Evolutionary conservation across 2,329 filamentous ascomycete species (phyloP).

Genomic region (Exophiala sp.): DNA sequence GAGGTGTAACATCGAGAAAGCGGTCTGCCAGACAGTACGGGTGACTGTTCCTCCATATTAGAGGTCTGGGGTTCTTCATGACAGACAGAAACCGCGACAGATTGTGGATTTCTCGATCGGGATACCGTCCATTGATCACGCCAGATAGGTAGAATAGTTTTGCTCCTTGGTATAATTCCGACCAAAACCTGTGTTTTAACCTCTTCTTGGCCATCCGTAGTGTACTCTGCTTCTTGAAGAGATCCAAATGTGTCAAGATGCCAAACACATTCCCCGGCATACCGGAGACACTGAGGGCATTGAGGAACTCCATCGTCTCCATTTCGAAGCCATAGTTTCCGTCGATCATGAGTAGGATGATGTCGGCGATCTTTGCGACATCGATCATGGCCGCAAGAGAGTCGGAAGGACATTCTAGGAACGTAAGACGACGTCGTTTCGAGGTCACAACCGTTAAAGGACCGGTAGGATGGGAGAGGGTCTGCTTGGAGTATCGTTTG

Average conservation of each 20-base stretch:
- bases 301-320: conserved; percentile 99
- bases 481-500: conserved; percentile 92
- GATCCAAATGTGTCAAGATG: conserved; percentile 89
- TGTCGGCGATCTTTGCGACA: conserved; percentile 93
- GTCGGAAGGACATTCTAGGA: conserved; percentile 91
- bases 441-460: conserved; percentile 95
- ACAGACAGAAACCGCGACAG: conserved; percentile 91
- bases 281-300: conserved; percentile 85
- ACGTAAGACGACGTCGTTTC: conserved; percentile 90
- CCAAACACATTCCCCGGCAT: conserved; percentile 99
- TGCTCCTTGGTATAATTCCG: conserved; percentile 91
- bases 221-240: conserved; percentile 90
- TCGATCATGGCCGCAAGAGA: conserved; percentile 96
- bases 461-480: conserved; percentile 80
- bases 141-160: conserved; percentile 96
- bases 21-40: conserved; percentile 91
- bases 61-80: conserved; percentile 98
- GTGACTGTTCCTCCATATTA: conserved; percentile 95
- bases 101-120: conserved; percentile 94
- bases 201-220: conserved; percentile 93
- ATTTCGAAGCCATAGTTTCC: conserved; percentile 99
- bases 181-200: conserved; percentile 94
- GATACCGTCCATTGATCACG: conserved; percentile 94
- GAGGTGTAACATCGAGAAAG: conserved; percentile 91
- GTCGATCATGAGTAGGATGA: conserved; percentile 96